Evolutionary conservation across 306 rosid genomes (phyloP).

Genomic region (Casuarina glauca): DNA sequence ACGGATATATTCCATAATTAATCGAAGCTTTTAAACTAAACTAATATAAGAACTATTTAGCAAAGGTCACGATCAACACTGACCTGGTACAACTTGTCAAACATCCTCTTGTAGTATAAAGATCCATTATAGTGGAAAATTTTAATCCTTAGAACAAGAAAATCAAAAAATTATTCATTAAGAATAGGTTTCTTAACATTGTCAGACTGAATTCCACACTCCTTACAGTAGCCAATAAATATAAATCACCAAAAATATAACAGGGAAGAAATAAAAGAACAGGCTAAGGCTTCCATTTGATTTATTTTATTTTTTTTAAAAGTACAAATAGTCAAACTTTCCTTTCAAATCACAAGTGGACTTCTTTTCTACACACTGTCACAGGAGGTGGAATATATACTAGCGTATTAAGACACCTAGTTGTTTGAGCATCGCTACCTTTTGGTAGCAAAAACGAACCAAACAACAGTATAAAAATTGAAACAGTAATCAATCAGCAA

Average conservation of each 20-base stretch:
- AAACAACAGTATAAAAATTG: neutral
- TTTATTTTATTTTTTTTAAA: neutral
- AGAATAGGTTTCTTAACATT: neutral
- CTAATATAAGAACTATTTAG: slow-evolving; percentile 1
- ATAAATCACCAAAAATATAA: neutral
- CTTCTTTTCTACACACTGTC: neutral
- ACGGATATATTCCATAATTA: slow-evolving; percentile 20
- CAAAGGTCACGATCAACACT: slow-evolving; percentile 32
- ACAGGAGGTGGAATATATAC: neutral
- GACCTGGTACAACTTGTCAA: slow-evolving; percentile 92
- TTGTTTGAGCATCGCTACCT: neutral
- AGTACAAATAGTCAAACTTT: neutral
- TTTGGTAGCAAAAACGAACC: neutral
- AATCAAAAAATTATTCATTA: neutral
- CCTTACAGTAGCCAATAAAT: neutral
- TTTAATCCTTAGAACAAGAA: slow-evolving; percentile 57
- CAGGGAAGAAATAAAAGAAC: neutral
- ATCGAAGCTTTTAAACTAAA: slow-evolving; percentile 13
- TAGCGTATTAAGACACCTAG: neutral
- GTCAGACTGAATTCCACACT: neutral
- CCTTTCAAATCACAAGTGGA: neutral
- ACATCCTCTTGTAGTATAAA: slow-evolving; percentile 82
- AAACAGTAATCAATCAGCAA: slow-evolving; percentile 9
- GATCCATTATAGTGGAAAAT: slow-evolving; percentile 82
- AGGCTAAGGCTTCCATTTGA: slow-evolving; percentile 1